Base-by-base conservation (phyloP, 495 filamentous ascomycete species). In the Hyaloscypha bicolor region DNA sequence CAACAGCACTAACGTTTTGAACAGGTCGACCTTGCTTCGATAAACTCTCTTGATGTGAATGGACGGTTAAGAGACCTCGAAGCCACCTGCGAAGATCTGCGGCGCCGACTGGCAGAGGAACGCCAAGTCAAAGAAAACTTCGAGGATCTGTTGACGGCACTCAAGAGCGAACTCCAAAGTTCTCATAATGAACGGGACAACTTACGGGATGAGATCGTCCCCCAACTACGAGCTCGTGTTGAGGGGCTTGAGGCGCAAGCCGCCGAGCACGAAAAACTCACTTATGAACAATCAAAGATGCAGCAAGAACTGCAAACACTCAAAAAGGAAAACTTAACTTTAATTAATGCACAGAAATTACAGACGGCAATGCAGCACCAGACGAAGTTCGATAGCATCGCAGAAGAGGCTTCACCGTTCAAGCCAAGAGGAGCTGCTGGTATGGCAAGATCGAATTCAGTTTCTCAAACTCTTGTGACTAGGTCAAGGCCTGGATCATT, bases 91-190 rank as follows among this genome's bases (percentile, higher is more conserved):
- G 93, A 97, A 65, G 91, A 93, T 66, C 82, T 92, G 60, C 86
- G 90, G 58, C 86, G 95, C 66, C 90, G 91, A 72, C 82, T 98
- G 21, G 82, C 84, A 4, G 93, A 97, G 73, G 96, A 99, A 78
- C 84, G 91, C 35, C 87, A 91, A 75, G 87, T 90, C 66, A 97
- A 96, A 74, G 91, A 93, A 75, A 98, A 95, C 71, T 95, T 97
- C 73, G 93, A 97, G 75, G 94, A 97, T 75, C 82, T 98, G 48
- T 82, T 97, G 35, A 87, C 87, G 11, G 95, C 92, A 29, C 86
- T 98, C 72, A 89, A 90, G 66, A 84, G 88, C 3, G 93, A 99
- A 72, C 80, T 97, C 11, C 87, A 92, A 71, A 90, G 89, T 70
- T 86, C 93, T 63, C 85, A 90, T 21, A 92, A 96, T 67, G 95